A percentile compares a stretch with the other conserved stretches of the same genome.
Conservation (phyloP, 345 rosid species). For the Limnanthes douglasii region DNA sequence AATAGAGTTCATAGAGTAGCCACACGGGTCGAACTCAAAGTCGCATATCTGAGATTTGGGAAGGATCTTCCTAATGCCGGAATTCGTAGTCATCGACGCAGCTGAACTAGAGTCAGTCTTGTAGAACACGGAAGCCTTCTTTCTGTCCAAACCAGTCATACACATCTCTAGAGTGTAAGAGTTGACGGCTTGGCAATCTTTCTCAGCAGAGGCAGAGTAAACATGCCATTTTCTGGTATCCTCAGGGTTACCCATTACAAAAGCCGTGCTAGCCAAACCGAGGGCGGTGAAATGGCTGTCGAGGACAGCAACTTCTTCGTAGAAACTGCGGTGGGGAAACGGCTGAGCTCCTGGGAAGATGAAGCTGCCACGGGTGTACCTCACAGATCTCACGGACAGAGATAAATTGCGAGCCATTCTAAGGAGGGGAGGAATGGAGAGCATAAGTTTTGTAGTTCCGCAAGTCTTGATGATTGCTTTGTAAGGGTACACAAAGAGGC, state of each 20-base stretch:
- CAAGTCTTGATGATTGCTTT: slow-evolving; percentile 30
- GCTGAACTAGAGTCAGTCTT: slow-evolving; percentile 12
- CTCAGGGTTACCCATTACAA: slow-evolving; percentile 12
- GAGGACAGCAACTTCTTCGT: slow-evolving; percentile 23
- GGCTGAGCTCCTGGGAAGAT: slow-evolving; percentile 23
- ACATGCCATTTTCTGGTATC: slow-evolving; percentile 21
- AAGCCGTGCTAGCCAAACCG: slow-evolving; percentile 14
- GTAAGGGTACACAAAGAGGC: slow-evolving; percentile 28
- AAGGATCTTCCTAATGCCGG: slow-evolving; percentile 26
- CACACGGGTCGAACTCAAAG: slow-evolving; percentile 31
- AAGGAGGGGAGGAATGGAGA: slow-evolving; percentile 25
- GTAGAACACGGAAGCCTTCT: slow-evolving; percentile 20
- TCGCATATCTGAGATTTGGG: slow-evolving; percentile 24
- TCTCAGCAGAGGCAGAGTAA: slow-evolving; percentile 16
- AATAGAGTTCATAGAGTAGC: slow-evolving; percentile 32
- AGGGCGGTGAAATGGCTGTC: slow-evolving; percentile 20
- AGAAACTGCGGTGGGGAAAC: slow-evolving; percentile 25
- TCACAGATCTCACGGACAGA: slow-evolving; percentile 17
- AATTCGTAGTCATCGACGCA: slow-evolving; percentile 14
- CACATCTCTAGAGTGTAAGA: slow-evolving; percentile 26
- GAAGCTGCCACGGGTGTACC: slow-evolving; percentile 32
- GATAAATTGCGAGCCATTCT: slow-evolving; percentile 16
- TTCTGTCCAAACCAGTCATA: slow-evolving; percentile 29
- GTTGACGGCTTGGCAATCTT: not conserved
- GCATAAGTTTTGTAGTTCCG: slow-evolving; percentile 22